phyloP scores from a whole-genome alignment of 208 protist species.

The Trypanosoma scelopori region DNA sequence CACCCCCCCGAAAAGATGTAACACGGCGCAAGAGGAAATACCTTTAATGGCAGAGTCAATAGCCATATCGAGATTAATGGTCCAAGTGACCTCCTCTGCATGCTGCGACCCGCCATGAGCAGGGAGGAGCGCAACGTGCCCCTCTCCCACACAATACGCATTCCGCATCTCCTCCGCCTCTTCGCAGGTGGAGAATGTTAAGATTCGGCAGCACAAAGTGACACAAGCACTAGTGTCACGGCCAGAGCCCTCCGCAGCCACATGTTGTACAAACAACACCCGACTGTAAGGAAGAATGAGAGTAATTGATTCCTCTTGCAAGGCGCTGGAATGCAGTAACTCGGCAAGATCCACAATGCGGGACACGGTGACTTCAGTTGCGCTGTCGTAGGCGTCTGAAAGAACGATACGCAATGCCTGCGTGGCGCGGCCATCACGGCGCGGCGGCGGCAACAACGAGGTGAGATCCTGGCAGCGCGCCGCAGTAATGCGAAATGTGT shows the following conservation, averaged over 20 bases:
- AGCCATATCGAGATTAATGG: conserved; percentile 3
- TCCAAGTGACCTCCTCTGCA: neutral
- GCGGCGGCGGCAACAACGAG: neutral
- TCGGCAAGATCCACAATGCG: conserved; percentile 14
- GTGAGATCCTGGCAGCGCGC: conserved; percentile 5
- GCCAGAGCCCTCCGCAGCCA: neutral
- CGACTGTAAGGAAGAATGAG: conserved; percentile 5
- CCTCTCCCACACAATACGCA: conserved; percentile 12
- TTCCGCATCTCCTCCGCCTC: conserved; percentile 7
- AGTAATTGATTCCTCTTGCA: neutral
- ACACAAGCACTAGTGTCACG: neutral
- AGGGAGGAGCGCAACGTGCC: conserved; percentile 7
- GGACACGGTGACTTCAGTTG: conserved; percentile 1
- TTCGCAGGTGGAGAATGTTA: conserved; percentile 8
- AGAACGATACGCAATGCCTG: conserved; percentile 16
- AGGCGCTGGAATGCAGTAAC: neutral
- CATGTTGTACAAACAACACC: conserved; percentile 9
- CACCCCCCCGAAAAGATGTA: conserved; percentile 1
- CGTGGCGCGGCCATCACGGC: neutral
- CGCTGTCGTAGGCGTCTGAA: neutral
- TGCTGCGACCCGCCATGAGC: neutral
- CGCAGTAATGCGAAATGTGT: conserved; percentile 3
- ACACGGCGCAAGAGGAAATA: neutral
- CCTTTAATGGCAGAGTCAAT: neutral
- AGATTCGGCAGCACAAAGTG: conserved; percentile 3